Percentiles rank a stretch among this genome's conserved stretches.
Evolutionary conservation across 208 protist genomes (phyloP).

Genomic region (Leishmania mexicana): DNA sequence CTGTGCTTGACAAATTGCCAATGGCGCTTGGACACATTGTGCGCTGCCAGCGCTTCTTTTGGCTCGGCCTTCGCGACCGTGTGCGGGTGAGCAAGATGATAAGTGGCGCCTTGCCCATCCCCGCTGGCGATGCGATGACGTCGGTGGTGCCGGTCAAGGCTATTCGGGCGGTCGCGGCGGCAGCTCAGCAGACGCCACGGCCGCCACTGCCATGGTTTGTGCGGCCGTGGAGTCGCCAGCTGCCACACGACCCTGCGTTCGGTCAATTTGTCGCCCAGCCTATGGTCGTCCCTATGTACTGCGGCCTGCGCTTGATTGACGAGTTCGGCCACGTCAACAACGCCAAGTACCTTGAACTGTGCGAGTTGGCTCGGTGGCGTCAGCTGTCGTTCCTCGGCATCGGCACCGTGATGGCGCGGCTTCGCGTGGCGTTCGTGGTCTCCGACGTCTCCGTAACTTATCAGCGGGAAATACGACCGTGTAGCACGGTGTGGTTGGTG

Average conservation of each 20-base stretch:
- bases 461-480: slow-evolving; percentile 47
- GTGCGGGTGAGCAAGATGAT: slow-evolving; percentile 12
- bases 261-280: slow-evolving; percentile 20
- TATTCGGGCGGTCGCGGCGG: slow-evolving; percentile 8
- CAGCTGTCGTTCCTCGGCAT: slow-evolving; percentile 32
- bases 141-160: slow-evolving; percentile 8
- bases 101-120: slow-evolving; percentile 7
- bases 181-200: not conserved
- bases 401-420: not conserved
- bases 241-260: slow-evolving; percentile 14
- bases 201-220: not conserved
- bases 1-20: not conserved
- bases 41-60: slow-evolving; percentile 24
- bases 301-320: slow-evolving; percentile 62
- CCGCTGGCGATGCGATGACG: not conserved
- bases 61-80: slow-evolving; percentile 23
- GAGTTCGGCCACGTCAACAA: slow-evolving; percentile 69
- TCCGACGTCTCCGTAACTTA: slow-evolving; percentile 53
- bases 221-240: slow-evolving; percentile 15
- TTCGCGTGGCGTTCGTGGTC: slow-evolving; percentile 38
- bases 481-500: slow-evolving; percentile 23
- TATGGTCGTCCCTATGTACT: slow-evolving; percentile 31
- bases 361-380: slow-evolving; percentile 66
- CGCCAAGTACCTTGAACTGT: slow-evolving; percentile 68
- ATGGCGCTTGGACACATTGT: slow-evolving; percentile 17